Conservation (phyloP, 192 early-diverging fungal genomes). For the Podila epigama region DNA sequence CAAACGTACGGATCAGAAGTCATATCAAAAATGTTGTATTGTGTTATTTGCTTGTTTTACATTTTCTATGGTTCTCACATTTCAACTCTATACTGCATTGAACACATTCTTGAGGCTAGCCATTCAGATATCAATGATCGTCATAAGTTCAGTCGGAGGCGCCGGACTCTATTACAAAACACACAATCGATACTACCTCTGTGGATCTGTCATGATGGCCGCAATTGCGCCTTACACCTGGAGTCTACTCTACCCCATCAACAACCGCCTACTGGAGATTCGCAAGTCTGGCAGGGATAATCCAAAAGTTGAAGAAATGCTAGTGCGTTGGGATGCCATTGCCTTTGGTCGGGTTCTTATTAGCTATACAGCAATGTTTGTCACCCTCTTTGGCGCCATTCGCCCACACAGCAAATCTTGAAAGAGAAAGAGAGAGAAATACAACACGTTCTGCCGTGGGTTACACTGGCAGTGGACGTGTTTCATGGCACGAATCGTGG, state of each 20-base stretch:
- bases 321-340: conserved; percentile 23
- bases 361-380: conserved; percentile 18
- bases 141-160: conserved; percentile 11
- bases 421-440: neutral
- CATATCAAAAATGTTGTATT: neutral
- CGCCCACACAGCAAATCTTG: no score
- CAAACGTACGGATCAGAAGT: no score
- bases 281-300: conserved; percentile 18
- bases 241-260: conserved; percentile 15
- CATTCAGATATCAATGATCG: conserved; percentile 13
- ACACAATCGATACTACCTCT: conserved; percentile 16
- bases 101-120: conserved; percentile 8
- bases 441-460: no score
- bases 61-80: neutral
- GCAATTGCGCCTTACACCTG: conserved; percentile 9
- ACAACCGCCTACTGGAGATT: conserved; percentile 28
- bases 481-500: no score
- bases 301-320: conserved; percentile 19
- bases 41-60: neutral
- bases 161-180: conserved; percentile 23
- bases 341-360: conserved; percentile 21
- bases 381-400: conserved; percentile 20
- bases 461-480: no score
- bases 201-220: conserved; percentile 16
- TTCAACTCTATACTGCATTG: no score